phyloP scores from a whole-genome alignment of 768 basidiomycete species.

The Mycena vitilis region DNA sequence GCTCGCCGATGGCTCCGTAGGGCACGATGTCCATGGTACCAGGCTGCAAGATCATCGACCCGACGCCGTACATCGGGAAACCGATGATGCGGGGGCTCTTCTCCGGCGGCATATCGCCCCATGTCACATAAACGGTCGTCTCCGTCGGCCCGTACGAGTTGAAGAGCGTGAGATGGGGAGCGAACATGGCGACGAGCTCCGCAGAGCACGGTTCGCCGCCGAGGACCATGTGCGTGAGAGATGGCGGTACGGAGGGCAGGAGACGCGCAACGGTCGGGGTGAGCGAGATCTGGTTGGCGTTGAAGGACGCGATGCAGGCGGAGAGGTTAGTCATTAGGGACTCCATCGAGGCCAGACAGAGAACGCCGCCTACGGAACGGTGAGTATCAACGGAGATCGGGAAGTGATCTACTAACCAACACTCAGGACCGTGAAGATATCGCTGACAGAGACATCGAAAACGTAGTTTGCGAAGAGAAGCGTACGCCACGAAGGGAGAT shows the following conservation, averaged over 20 bases:
- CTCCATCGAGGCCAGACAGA: slow-evolving; percentile 7
- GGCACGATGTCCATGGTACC: slow-evolving; percentile 4
- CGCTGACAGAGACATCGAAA: slow-evolving; percentile 3
- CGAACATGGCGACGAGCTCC: slow-evolving; percentile 10
- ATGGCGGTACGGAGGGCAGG: background rate
- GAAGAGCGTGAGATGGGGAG: slow-evolving; percentile 6
- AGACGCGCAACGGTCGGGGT: background rate
- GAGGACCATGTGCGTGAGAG: slow-evolving; percentile 10
- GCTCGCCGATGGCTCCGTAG: slow-evolving; percentile 6
- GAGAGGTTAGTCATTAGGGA: slow-evolving; percentile 1
- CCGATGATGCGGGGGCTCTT: slow-evolving; percentile 15
- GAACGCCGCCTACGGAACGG: background rate
- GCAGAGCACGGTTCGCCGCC: slow-evolving; percentile 9
- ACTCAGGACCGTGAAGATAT: background rate
- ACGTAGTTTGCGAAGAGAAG: slow-evolving; percentile 5
- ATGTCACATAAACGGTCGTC: background rate
- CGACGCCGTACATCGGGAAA: slow-evolving; percentile 3
- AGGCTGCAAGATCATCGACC: slow-evolving; percentile 4
- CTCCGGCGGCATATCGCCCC: slow-evolving; percentile 7
- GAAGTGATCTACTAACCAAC: background rate
- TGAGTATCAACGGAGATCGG: background rate
- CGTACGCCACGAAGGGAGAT: background rate
- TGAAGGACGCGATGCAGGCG: slow-evolving; percentile 4
- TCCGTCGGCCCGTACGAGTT: slow-evolving; percentile 5
- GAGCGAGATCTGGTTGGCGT: slow-evolving; percentile 6